Conservation (phyloP, 257 asterid genomes). For the Cynanchum wilfordii region DNA sequence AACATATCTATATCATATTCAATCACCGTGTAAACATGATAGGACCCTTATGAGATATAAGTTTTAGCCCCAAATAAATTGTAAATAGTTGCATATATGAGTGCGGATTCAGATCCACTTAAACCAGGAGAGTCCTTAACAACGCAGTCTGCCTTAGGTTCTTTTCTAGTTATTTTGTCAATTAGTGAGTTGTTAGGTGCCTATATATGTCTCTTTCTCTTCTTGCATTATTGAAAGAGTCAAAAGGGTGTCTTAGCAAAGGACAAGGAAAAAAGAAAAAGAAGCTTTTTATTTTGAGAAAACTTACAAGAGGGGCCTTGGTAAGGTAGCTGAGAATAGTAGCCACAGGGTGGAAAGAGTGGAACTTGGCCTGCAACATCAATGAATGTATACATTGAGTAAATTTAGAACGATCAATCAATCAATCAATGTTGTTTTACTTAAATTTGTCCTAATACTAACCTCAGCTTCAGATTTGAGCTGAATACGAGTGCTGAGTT, state of each 20-base stretch:
- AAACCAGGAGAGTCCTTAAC: too few species aligned
- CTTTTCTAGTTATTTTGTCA: background rate
- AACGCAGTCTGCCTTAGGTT: too few species aligned
- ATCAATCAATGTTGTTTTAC: too few species aligned
- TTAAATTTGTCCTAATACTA: background rate
- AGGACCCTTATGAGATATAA: too few species aligned
- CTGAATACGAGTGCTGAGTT: slow-evolving; percentile 89
- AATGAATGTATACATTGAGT: too few species aligned
- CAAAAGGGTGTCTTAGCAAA: background rate
- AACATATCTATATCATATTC: too few species aligned
- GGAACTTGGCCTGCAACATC: slow-evolving; percentile 70
- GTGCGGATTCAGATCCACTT: too few species aligned
- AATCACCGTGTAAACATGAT: too few species aligned
- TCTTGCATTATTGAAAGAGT: background rate
- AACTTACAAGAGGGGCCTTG: slow-evolving; percentile 96
- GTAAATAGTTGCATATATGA: too few species aligned
- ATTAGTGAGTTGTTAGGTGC: background rate
- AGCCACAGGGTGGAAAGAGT: slow-evolving; percentile 94
- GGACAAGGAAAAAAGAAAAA: background rate
- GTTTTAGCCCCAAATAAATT: too few species aligned
- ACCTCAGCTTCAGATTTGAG: slow-evolving; percentile 84
- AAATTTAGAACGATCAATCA: too few species aligned
- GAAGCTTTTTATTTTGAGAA: background rate
- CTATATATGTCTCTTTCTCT: background rate
- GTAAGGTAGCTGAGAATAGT: slow-evolving; percentile 91